A percentile compares a stretch with the other conserved stretches of the same genome.
Evolutionary conservation across 192 early-diverging fungal species (phyloP).

Genomic region (Backusella tuberculispora): DNA sequence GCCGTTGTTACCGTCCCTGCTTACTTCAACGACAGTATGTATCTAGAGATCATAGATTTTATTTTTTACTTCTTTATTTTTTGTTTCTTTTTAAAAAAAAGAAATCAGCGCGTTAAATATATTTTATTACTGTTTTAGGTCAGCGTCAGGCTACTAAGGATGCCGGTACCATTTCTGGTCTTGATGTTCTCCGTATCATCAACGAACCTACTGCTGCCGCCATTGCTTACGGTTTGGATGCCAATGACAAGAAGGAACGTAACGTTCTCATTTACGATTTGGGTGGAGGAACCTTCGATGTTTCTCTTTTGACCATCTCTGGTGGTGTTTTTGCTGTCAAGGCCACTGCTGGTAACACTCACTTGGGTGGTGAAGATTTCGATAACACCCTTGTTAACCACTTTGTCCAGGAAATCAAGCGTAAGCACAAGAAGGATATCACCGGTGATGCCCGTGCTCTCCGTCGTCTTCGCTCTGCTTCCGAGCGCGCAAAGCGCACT

Average conservation of each 20-base stretch:
- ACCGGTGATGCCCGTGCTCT: slow-evolving; percentile 71
- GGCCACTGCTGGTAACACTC: slow-evolving; percentile 96
- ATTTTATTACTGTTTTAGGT: slow-evolving; percentile 56
- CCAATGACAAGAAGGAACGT: slow-evolving; percentile 80
- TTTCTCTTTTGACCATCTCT: slow-evolving; percentile 94
- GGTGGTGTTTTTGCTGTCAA: slow-evolving; percentile 97
- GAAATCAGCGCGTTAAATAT: neutral
- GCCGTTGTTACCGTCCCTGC: slow-evolving; percentile 78
- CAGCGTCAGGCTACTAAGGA: slow-evolving; percentile 94
- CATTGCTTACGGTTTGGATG: slow-evolving; percentile 97
- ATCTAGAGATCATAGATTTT: neutral
- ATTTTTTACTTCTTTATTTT: neutral
- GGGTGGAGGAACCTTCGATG: slow-evolving; percentile 98
- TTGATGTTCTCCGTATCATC: slow-evolving; percentile 88
- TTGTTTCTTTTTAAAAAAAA: neutral
- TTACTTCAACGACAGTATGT: slow-evolving; percentile 84
- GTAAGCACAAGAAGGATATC: slow-evolving; percentile 76
- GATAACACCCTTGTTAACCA: slow-evolving; percentile 94
- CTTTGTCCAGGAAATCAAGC: slow-evolving; percentile 83
- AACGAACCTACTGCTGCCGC: slow-evolving; percentile 90
- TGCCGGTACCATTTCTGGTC: slow-evolving; percentile 84
- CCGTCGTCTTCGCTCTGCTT: slow-evolving; percentile 76
- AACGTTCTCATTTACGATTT: slow-evolving; percentile 97
- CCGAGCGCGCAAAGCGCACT: slow-evolving; percentile 77
- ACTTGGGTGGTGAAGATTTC: slow-evolving; percentile 98